phyloP scores from a whole-genome alignment of 2,329 filamentous ascomycete species.

The Calonectria crousiana region DNA sequence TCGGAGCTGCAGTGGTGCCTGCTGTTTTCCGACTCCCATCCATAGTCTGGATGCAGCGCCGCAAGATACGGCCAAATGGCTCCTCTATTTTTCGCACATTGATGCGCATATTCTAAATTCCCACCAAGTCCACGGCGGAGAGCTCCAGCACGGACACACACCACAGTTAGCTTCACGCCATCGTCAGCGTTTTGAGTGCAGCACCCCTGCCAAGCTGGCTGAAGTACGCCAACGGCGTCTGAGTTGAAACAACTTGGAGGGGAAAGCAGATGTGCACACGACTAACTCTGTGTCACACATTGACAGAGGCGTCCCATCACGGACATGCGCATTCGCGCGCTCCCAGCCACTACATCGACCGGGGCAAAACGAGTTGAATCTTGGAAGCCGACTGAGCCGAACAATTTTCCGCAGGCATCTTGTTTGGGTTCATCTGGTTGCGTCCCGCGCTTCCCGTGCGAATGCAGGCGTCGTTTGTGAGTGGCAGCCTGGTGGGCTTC shows the following conservation, averaged over 20 bases:
- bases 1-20: not conserved
- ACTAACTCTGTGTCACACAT: constrained; percentile 1
- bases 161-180: not conserved
- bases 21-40: constrained; percentile 9
- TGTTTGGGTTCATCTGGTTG: not conserved
- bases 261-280: constrained; percentile 22
- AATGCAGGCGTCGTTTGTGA: not conserved
- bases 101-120: not conserved
- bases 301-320: not conserved
- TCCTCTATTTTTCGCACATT: not conserved
- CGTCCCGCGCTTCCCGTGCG: constrained; percentile 28
- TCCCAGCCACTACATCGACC: not conserved
- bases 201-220: constrained; percentile 6
- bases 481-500: not conserved
- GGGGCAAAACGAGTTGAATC: not conserved
- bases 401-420: not conserved
- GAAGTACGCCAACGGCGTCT: constrained; percentile 23
- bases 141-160: constrained; percentile 11
- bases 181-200: constrained; percentile 12
- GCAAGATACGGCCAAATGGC: not conserved
- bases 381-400: not conserved
- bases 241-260: constrained; percentile 33
- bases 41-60: not conserved
- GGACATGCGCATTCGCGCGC: not conserved
- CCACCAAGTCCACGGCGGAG: not conserved